phyloP scores from a whole-genome alignment of 2,329 filamentous ascomycete species.

The Sarocladiaceae sp. region DNA sequence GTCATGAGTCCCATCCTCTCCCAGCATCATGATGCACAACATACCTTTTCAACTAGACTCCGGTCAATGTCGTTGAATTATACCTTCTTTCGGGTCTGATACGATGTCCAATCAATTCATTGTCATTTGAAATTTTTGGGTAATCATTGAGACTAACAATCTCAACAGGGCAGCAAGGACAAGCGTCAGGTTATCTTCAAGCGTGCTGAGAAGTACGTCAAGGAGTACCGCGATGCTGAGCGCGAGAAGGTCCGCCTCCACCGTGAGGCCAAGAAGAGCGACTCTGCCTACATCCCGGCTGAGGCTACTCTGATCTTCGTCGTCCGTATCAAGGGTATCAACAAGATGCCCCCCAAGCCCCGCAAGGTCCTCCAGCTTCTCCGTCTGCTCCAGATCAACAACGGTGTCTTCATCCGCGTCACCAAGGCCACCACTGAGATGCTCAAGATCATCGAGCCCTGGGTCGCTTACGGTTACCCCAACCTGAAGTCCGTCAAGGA shows the following conservation, averaged over 20 bases:
- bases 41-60: slow-evolving; percentile 88
- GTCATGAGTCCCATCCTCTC: slow-evolving; percentile 36
- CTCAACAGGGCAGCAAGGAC: slow-evolving; percentile 85
- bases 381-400: slow-evolving; percentile 99
- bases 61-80: slow-evolving; percentile 95
- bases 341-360: slow-evolving; percentile 99
- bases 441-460: slow-evolving; percentile 98
- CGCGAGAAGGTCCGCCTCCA: slow-evolving; percentile 95
- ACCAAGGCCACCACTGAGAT: slow-evolving; percentile 98
- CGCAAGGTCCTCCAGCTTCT: slow-evolving; percentile 99
- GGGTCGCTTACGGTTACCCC: slow-evolving; percentile 98
- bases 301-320: slow-evolving; percentile 98
- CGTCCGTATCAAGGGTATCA: slow-evolving; percentile 99
- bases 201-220: slow-evolving; percentile 98
- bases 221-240: slow-evolving; percentile 98
- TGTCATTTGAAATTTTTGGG: slow-evolving; percentile 14
- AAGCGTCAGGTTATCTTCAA: slow-evolving; percentile 99
- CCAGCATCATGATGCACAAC: slow-evolving; percentile 77
- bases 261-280: slow-evolving; percentile 86
- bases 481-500: slow-evolving; percentile 99
- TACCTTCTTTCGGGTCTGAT: slow-evolving; percentile 99
- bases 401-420: slow-evolving; percentile 94
- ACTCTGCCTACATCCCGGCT: slow-evolving; percentile 89
- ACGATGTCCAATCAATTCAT: slow-evolving; percentile 25
- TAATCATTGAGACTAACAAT: slow-evolving; percentile 30